Evolutionary conservation across 148 eudicot genomes (phyloP).

Genomic region (Rhododendron vialii): DNA sequence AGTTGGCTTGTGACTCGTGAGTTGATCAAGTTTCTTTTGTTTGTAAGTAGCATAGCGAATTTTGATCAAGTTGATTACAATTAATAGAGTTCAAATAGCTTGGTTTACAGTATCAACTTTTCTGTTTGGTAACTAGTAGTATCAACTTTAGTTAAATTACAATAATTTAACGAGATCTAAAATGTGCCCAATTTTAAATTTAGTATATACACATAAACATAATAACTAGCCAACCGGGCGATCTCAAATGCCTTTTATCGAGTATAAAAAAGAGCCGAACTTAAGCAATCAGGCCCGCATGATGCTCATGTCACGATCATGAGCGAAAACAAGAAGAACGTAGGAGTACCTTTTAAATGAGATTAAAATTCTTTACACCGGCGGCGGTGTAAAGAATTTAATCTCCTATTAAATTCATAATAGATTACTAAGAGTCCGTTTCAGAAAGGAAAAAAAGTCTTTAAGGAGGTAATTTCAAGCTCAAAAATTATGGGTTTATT

Average conservation of each 20-base stretch:
- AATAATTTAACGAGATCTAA: neutral
- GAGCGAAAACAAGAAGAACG: neutral
- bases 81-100: neutral
- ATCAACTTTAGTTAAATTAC: neutral
- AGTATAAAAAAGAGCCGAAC: neutral
- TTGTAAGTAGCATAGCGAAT: neutral
- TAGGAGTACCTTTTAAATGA: no score
- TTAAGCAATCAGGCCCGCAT: neutral
- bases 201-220: no score
- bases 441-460: no score
- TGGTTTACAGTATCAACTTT: neutral
- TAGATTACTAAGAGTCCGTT: no score
- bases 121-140: neutral
- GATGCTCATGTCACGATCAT: neutral
- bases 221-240: no score
- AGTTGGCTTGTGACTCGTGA: neutral
- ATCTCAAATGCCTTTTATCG: neutral
- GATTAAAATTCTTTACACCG: no score
- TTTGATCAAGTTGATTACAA: no score
- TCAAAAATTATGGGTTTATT: no score
- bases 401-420: no score
- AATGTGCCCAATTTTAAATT: no score
- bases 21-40: neutral
- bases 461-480: no score
- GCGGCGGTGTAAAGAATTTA: no score